Evolutionary conservation across 805 yeast genomes (phyloP), one percentile per base, ranked within the genome.

Genomic region (Debaryomyces castellii): DNA sequence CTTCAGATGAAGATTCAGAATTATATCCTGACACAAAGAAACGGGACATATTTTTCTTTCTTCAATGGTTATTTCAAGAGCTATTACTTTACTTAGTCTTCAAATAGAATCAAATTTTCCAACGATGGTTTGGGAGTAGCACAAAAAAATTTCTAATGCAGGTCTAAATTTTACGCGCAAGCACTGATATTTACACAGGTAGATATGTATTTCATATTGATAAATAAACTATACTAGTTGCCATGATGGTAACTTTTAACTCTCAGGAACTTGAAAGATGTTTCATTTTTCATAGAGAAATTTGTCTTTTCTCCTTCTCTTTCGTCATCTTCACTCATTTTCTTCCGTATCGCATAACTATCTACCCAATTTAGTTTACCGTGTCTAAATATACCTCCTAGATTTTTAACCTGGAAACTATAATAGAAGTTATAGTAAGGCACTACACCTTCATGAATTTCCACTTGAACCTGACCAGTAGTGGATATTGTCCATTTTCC

Each of bases 191-290:
- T 36, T 43, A 43, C 45, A 17, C 37, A 35, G 11, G 38, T 3
- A 35, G 24, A 35, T 35, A 20, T 34, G 17, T 20, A 35, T 35
- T 9, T 35, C 16, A 4, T 20, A 3, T 2, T 4, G 2, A 23
- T 8, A 21, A 14, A 17, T 32, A 22, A 25, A 25, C 16, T 22
- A 12, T 20, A 6, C 36, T 39, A 47, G 34, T 47, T 47, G 24
- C 44, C 28, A 8, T 38, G 32, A 3, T 20, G 51, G 51, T 69
- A 74, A 35, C 73, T 65, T 49, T 67, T 71, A 1, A 85, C 92
- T 40, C 87, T 69, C 49, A 87, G 83, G 58, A 89, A 91, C 54
- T 77, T 80, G 64, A 88, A 91, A 10, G 90, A 82, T 54, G 84
- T 85, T 59, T 91, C 97, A 52, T 87, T 87, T 30, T 70, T 74